These are phyloP conservation scores for Wickerhamiella lipophila DNA, from an alignment of 805 yeast species.

Conservation along the genomic window DNA sequence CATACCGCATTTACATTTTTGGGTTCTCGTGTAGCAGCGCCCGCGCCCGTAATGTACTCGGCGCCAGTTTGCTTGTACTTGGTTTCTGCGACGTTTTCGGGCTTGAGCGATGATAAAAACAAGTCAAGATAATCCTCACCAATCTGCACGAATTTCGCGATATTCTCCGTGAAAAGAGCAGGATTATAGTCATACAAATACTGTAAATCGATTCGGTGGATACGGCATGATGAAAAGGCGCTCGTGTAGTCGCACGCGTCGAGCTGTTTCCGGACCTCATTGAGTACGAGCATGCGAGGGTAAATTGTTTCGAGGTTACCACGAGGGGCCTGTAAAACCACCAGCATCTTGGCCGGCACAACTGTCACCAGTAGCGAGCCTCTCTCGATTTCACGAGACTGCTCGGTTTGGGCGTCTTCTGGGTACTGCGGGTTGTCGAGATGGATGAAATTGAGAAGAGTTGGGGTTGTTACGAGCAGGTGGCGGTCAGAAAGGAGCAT, in stretches of 20 bases:
- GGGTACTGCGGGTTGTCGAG: constrained; percentile 34
- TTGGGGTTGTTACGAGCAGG: constrained; percentile 72
- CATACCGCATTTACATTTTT: constrained; percentile 60
- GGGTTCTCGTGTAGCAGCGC: background rate
- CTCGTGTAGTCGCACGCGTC: constrained; percentile 41
- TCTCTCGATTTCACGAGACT: constrained; percentile 78
- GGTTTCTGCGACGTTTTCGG: constrained; percentile 71
- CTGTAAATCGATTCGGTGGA: constrained; percentile 85
- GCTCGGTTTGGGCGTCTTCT: constrained; percentile 46
- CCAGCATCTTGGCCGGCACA: constrained; percentile 71
- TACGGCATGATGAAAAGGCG: constrained; percentile 78
- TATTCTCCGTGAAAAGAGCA: constrained; percentile 45
- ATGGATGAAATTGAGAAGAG: constrained; percentile 70
- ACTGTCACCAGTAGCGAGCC: constrained; percentile 76
- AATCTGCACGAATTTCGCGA: constrained; percentile 54
- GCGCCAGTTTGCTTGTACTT: constrained; percentile 63
- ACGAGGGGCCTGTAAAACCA: constrained; percentile 84
- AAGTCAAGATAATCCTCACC: constrained; percentile 67
- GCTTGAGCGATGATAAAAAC: constrained; percentile 72
- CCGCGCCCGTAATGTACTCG: no score
- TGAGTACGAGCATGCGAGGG: constrained; percentile 83
- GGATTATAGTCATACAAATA: constrained; percentile 82
- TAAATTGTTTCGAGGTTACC: constrained; percentile 90
- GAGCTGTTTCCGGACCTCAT: constrained; percentile 66
- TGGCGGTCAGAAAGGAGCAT: constrained; percentile 46